phyloP scores from a whole-genome alignment of 441 rosid genomes.

The Arabidopsis hybrid region DNA sequence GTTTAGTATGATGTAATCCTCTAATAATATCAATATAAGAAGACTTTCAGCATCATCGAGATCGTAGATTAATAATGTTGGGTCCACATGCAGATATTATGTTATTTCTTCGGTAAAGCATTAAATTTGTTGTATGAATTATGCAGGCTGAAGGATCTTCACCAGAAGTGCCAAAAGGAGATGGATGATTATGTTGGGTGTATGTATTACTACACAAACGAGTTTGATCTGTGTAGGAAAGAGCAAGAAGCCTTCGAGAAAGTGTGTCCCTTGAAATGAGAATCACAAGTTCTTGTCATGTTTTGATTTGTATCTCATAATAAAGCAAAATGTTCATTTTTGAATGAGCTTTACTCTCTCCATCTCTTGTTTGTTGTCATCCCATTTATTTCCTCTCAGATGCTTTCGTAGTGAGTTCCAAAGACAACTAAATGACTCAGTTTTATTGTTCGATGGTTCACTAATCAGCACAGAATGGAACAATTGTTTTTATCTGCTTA shows the following conservation, averaged over 20 bases:
- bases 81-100: not conserved
- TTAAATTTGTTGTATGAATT: conserved; percentile 11
- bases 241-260: conserved; percentile 97
- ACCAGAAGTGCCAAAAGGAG: conserved; percentile 84
- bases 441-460: not conserved
- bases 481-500: too few species aligned
- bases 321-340: conserved; percentile 46
- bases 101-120: not conserved
- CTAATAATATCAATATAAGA: not conserved
- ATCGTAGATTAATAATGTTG: not conserved
- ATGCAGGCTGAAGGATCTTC: conserved; percentile 91
- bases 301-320: conserved; percentile 24
- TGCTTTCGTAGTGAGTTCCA: conserved; percentile 12
- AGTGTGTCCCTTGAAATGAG: conserved; percentile 85
- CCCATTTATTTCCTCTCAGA: conserved; percentile 8
- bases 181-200: conserved; percentile 95
- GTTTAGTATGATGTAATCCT: not conserved
- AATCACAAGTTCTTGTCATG: conserved; percentile 19
- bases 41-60: too few species aligned
- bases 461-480: too few species aligned
- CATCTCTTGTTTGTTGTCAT: not conserved
- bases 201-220: conserved; percentile 95
- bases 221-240: conserved; percentile 94
- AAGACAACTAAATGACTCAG: conserved; percentile 4
- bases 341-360: conserved; percentile 27